Evolutionary conservation across 1,139 yeast species (phyloP).

Genomic region (Saccharomyces pastorianus): DNA sequence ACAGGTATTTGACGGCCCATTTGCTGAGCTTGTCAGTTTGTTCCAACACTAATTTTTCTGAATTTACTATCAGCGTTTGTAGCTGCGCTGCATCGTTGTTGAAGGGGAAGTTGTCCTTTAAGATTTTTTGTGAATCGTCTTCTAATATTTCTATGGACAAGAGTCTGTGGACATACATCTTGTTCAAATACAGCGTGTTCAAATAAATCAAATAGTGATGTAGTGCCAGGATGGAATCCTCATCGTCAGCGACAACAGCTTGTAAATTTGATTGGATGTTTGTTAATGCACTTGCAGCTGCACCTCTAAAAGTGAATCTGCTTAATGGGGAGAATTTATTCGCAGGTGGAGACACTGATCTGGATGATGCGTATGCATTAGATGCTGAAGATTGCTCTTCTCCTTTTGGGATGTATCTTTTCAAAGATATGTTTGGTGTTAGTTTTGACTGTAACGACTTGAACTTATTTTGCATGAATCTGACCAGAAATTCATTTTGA

Average conservation of each 20-base stretch:
- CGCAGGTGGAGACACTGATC: constrained; percentile 1
- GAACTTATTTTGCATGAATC: constrained; percentile 25
- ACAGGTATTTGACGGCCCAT: constrained; percentile 27
- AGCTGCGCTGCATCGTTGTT: constrained; percentile 44
- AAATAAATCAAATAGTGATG: constrained; percentile 29
- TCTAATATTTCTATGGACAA: constrained; percentile 26
- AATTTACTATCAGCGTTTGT: constrained; percentile 33
- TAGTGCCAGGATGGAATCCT: constrained; percentile 22
- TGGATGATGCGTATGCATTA: neutral
- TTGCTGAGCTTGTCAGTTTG: constrained; percentile 24
- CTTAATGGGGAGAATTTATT: constrained; percentile 22
- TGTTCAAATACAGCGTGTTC: constrained; percentile 25
- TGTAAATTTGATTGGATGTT: constrained; percentile 30
- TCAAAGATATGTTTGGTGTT: constrained; percentile 14
- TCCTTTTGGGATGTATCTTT: constrained; percentile 16
- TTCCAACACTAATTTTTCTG: constrained; percentile 15
- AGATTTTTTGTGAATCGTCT: constrained; percentile 26
- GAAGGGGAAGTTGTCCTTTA: constrained; percentile 46
- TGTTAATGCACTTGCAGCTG: constrained; percentile 26
- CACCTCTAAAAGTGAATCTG: constrained; percentile 27
- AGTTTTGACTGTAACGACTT: constrained; percentile 23
- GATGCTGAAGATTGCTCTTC: constrained; percentile 4
- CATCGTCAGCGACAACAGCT: constrained; percentile 25
- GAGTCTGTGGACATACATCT: constrained; percentile 17
- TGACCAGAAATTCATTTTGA: constrained; percentile 28